Evolutionary conservation across 768 basidiomycete species (phyloP).

Genomic region (Boletus patriciae): DNA sequence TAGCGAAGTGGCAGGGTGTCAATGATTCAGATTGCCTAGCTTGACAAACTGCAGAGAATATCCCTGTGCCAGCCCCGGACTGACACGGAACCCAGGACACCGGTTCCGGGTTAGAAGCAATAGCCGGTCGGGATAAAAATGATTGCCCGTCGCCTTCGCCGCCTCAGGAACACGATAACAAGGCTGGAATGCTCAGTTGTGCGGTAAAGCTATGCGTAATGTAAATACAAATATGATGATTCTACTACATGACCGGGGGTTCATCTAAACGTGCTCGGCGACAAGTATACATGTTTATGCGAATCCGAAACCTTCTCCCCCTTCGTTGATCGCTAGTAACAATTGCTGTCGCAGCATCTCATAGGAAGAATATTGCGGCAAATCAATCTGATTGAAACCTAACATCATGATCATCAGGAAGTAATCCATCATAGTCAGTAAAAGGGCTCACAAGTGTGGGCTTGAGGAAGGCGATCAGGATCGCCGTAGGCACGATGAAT

Average conservation of each 20-base stretch:
- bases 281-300: slow-evolving; percentile 36
- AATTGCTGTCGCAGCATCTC: slow-evolving; percentile 94
- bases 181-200: not conserved
- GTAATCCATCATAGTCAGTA: not conserved
- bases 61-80: too few relatives aligned
- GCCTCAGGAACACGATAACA: not conserved
- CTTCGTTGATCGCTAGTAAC: slow-evolving; percentile 91
- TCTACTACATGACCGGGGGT: slow-evolving; percentile 27
- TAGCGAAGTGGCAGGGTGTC: slow-evolving; percentile 28
- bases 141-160: too few relatives aligned
- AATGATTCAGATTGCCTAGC: not conserved
- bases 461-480: slow-evolving; percentile 80
- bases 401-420: slow-evolving; percentile 16
- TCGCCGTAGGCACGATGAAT: slow-evolving; percentile 93
- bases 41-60: not conserved
- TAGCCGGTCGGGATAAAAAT: not conserved
- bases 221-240: slow-evolving; percentile 38
- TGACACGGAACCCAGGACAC: too few relatives aligned
- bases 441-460: slow-evolving; percentile 74
- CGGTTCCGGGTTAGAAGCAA: not conserved
- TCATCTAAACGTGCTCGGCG: slow-evolving; percentile 16
- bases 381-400: slow-evolving; percentile 95
- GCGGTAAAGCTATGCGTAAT: slow-evolving; percentile 20
- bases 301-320: slow-evolving; percentile 94
- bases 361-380: slow-evolving; percentile 93